Conservation (phyloP, 2,329 filamentous ascomycete genomes). For the Fusarium tupiense region DNA sequence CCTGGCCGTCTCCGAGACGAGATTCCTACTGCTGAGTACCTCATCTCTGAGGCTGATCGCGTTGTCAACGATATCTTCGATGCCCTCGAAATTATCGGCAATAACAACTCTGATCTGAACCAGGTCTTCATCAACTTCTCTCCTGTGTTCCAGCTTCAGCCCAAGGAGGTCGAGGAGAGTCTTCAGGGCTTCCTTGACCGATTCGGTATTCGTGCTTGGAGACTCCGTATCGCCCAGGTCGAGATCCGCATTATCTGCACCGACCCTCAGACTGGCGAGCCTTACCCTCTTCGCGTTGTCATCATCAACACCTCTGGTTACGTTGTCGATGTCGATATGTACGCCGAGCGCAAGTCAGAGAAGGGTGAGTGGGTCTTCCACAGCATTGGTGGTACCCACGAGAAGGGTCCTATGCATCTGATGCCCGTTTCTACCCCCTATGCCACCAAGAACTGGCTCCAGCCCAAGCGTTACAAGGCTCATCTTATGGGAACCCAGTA, state of each 20-base stretch:
- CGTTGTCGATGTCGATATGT: constrained; percentile 97
- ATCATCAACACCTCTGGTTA: constrained; percentile 99
- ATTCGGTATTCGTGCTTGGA: constrained; percentile 94
- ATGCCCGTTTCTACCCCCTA: constrained; percentile 92
- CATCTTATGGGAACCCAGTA: constrained; percentile 99
- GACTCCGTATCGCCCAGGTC: constrained; percentile 93
- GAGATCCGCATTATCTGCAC: constrained; percentile 99
- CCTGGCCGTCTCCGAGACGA: constrained; percentile 95
- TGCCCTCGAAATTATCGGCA: constrained; percentile 96
- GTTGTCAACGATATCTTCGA: constrained; percentile 98
- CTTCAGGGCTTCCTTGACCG: constrained; percentile 95
- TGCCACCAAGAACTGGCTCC: constrained; percentile 97
- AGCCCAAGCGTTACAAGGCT: constrained; percentile 99
- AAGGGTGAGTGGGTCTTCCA: constrained; percentile 99
- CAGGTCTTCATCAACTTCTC: constrained; percentile 99
- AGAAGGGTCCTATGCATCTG: constrained; percentile 95
- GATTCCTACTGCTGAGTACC: constrained; percentile 97
- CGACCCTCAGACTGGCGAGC: constrained; percentile 81
- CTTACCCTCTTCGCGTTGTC: constrained; percentile 92
- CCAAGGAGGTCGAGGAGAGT: constrained; percentile 89
- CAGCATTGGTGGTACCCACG: constrained; percentile 93
- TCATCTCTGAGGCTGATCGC: constrained; percentile 96
- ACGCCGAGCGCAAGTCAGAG: constrained; percentile 97
- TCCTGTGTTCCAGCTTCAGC: constrained; percentile 91
- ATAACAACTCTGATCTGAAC: constrained; percentile 99